Evolutionary conservation across 2,329 filamentous ascomycete species (phyloP).

Genomic region (Pseudogymnoascus sp.): DNA sequence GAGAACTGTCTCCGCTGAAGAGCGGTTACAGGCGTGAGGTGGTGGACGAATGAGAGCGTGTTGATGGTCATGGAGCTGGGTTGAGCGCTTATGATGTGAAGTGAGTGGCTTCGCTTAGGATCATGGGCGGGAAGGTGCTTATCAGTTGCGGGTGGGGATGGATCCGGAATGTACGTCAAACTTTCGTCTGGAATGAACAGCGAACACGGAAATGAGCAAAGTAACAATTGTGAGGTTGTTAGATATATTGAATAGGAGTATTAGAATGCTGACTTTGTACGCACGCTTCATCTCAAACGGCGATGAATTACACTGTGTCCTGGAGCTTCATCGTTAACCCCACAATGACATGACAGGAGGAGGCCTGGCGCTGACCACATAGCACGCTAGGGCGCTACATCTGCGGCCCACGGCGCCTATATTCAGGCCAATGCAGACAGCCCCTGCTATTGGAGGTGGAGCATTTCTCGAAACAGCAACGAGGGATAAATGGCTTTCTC

Average conservation of each 20-base stretch:
- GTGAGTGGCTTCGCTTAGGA: neutral
- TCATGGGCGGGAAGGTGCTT: neutral
- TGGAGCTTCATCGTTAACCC: neutral
- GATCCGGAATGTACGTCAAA: neutral
- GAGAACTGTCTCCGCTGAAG: neutral
- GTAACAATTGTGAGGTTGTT: neutral
- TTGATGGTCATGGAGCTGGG: neutral
- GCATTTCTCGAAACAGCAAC: neutral
- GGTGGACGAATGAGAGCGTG: neutral
- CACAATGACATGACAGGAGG: neutral
- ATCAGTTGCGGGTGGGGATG: neutral
- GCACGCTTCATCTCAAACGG: neutral
- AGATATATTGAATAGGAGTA: neutral
- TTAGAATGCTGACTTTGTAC: neutral
- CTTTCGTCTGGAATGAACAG: neutral
- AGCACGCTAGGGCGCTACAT: conserved; percentile 5
- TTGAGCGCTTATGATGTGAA: conserved; percentile 2
- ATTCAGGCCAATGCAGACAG: neutral
- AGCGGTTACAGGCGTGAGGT: neutral
- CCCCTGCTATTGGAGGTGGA: neutral
- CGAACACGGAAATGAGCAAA: neutral
- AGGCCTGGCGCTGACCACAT: neutral
- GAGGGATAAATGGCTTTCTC: neutral
- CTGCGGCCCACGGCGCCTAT: conserved; percentile 6
- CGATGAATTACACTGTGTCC: neutral